phyloP scores from a whole-genome alignment of 768 basidiomycete genomes.

The Xerocomus brunneocitrinus region DNA sequence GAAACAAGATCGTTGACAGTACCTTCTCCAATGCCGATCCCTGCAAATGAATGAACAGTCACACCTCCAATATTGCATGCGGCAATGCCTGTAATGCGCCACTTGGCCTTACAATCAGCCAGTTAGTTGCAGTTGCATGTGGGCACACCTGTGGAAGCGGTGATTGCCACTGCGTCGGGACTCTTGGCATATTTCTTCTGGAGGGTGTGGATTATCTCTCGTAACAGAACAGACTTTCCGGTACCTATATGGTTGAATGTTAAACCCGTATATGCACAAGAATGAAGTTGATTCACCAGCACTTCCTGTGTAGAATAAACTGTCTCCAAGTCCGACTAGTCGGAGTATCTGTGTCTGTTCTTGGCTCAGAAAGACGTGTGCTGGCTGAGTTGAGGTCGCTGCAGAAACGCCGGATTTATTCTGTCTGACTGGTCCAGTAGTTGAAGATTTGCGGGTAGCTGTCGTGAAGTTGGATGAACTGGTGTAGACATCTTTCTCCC shows the following conservation, averaged over 20 bases:
- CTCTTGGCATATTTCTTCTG: slow-evolving; percentile 48
- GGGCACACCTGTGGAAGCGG: slow-evolving; percentile 81
- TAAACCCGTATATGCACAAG: slow-evolving; percentile 12
- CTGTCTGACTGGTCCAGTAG: slow-evolving; percentile 6
- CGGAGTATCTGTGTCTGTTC: slow-evolving; percentile 85
- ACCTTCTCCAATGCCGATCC: slow-evolving; percentile 81
- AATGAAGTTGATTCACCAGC: slow-evolving; percentile 56
- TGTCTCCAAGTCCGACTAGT: slow-evolving; percentile 68
- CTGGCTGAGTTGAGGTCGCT: slow-evolving; percentile 18
- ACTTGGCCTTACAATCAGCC: not conserved
- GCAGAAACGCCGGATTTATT: slow-evolving; percentile 6
- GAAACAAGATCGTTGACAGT: slow-evolving; percentile 52
- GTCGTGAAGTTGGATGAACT: slow-evolving; percentile 33
- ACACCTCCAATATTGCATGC: slow-evolving; percentile 97
- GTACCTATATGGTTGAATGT: slow-evolving; percentile 56
- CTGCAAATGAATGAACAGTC: slow-evolving; percentile 94
- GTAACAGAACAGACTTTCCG: slow-evolving; percentile 91
- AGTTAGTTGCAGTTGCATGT: not conserved
- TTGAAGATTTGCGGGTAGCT: slow-evolving; percentile 10
- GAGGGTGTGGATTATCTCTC: slow-evolving; percentile 82
- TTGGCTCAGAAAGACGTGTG: slow-evolving; percentile 62
- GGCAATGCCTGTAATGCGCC: slow-evolving; percentile 62
- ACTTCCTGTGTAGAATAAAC: slow-evolving; percentile 94
- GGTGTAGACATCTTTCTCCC: slow-evolving; percentile 37
- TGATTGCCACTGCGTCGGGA: slow-evolving; percentile 81